Evolutionary conservation across 1,284 basidiomycete genomes (phyloP).

Genomic region (Bjerkandera adusta): DNA sequence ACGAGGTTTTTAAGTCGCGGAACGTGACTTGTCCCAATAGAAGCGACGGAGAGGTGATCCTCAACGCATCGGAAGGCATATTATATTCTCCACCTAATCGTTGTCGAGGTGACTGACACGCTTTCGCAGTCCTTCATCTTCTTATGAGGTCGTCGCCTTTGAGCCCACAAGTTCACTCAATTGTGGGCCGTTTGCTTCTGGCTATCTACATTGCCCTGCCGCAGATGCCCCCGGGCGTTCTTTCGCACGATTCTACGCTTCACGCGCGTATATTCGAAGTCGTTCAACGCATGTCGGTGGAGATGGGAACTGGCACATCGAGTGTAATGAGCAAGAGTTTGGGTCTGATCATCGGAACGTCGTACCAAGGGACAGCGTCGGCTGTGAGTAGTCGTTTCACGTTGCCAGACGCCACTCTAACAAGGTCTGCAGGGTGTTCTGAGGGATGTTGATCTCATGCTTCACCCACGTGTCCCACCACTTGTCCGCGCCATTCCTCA

Average conservation of each 20-base stretch:
- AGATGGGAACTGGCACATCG: constrained; percentile 50
- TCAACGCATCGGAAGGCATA: constrained; percentile 65
- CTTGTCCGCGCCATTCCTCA: constrained; percentile 67
- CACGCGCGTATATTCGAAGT: constrained; percentile 41
- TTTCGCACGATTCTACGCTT: constrained; percentile 53
- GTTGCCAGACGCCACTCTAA: neutral
- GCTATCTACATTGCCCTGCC: constrained; percentile 57
- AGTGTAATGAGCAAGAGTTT: constrained; percentile 59
- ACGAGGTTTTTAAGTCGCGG: constrained; percentile 68
- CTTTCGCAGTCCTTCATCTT: constrained; percentile 43
- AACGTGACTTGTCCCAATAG: constrained; percentile 45
- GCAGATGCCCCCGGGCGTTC: constrained; percentile 47
- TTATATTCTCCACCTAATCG: constrained; percentile 3
- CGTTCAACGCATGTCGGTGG: constrained; percentile 47
- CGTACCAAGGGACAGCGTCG: constrained; percentile 6
- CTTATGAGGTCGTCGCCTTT: constrained; percentile 51
- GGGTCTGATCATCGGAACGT: constrained; percentile 39
- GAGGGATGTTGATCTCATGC: constrained; percentile 55
- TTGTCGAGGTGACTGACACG: constrained; percentile 7
- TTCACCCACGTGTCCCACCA: constrained; percentile 77
- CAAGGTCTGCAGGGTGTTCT: constrained; percentile 10
- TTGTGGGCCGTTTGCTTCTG: constrained; percentile 56
- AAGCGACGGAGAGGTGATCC: constrained; percentile 52
- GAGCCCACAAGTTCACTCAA: constrained; percentile 50
- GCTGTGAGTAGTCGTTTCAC: constrained; percentile 17